phyloP scores from a whole-genome alignment of 257 asterid genomes.

The Nyctanthes arbortristis region DNA sequence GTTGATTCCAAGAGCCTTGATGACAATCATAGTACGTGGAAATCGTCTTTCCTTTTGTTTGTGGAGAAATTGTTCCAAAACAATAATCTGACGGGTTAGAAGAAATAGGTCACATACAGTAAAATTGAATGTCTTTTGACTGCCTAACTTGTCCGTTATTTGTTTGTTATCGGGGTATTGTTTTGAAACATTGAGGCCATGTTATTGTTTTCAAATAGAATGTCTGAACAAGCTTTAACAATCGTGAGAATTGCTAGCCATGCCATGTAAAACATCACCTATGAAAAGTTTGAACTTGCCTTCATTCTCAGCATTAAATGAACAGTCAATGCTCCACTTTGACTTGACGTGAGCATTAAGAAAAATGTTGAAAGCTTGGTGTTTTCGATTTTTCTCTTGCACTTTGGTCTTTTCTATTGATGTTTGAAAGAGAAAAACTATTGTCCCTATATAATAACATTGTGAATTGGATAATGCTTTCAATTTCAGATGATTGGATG shows the following conservation, averaged over 20 bases:
- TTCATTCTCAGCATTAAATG: neutral
- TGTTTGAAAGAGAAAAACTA: neutral
- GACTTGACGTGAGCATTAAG: neutral
- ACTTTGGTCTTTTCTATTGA: neutral
- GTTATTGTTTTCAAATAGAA: too few relatives aligned
- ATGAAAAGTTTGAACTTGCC: neutral
- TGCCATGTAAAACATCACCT: neutral
- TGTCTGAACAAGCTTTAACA: neutral
- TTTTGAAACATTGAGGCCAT: too few relatives aligned
- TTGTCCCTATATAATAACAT: too few relatives aligned
- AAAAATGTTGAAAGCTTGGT: neutral
- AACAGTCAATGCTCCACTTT: neutral
- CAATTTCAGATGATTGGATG: too few relatives aligned
- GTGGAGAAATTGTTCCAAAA: neutral
- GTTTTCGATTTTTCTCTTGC: too few relatives aligned
- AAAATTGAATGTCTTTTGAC: neutral
- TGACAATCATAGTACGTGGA: neutral
- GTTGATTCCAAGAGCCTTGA: neutral
- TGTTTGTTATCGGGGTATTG: too few relatives aligned
- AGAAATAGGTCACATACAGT: neutral
- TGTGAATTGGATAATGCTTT: too few relatives aligned
- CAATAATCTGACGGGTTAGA: neutral
- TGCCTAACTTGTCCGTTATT: too few relatives aligned
- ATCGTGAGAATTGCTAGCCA: neutral
- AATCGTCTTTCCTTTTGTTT: neutral